phyloP scores from a whole-genome alignment of 495 filamentous ascomycete species.

The Annulohypoxylon moriforme region DNA sequence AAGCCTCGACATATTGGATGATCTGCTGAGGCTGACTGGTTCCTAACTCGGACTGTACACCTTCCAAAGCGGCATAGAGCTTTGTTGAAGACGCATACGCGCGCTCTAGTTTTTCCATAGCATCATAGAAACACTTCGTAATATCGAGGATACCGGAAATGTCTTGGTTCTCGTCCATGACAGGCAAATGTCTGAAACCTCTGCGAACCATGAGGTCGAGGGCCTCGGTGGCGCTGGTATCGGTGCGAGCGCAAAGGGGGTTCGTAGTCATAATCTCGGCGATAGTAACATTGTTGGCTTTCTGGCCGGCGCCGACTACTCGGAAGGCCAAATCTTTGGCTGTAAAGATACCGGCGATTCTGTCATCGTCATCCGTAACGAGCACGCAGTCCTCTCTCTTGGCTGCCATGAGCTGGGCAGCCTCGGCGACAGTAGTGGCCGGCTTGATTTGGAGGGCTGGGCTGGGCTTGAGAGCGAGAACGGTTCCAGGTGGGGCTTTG shows the following conservation, averaged over 20 bases:
- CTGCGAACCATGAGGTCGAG: conserved; percentile 98
- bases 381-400: conserved; percentile 99
- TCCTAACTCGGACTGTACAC: conserved; percentile 97
- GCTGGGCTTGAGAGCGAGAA: conserved; percentile 93
- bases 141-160: conserved; percentile 99
- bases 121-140: conserved; percentile 99
- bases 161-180: conserved; percentile 99
- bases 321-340: conserved; percentile 98
- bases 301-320: conserved; percentile 92
- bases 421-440: conserved; percentile 90
- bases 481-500: conserved; percentile 95
- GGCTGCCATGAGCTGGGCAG: conserved; percentile 97
- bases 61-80: conserved; percentile 96
- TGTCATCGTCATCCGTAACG: conserved; percentile 97
- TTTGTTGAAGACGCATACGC: conserved; percentile 96
- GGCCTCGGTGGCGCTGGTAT: conserved; percentile 97
- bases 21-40: conserved; percentile 98
- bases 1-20: conserved; percentile 97
- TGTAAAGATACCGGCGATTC: conserved; percentile 98
- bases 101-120: conserved; percentile 98
- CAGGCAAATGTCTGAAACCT: conserved; percentile 95
- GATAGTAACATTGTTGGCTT: conserved; percentile 89
- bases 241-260: conserved; percentile 93
- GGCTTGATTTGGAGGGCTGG: conserved; percentile 98
- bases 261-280: conserved; percentile 99